Percentiles rank a stretch among this genome's conserved stretches.
Evolutionary conservation across 2,329 filamentous ascomycete species (phyloP).

Genomic region (Didymella pomorum): DNA sequence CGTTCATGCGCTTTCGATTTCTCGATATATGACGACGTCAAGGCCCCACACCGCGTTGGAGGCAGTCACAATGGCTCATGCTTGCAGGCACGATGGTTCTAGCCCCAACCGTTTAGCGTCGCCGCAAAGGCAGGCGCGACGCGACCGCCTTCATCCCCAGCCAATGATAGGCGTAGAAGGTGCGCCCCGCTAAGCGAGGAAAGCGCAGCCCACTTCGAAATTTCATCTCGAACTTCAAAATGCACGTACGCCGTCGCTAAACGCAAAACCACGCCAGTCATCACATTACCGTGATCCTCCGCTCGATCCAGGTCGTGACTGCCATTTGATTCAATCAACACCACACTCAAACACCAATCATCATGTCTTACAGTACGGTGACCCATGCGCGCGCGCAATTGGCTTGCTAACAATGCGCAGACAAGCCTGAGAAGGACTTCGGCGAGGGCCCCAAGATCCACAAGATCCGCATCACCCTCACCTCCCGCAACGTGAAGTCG

Average conservation of each 20-base stretch:
- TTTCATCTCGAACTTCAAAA: conserved; percentile 26
- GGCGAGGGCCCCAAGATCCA: conserved; percentile 94
- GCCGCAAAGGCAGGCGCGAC: conserved; percentile 8
- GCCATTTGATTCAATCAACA: conserved; percentile 42
- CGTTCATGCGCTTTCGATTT: conserved; percentile 16
- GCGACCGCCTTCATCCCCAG: not conserved
- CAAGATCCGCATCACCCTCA: conserved; percentile 98
- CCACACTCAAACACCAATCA: conserved; percentile 35
- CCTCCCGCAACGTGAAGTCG: conserved; percentile 89
- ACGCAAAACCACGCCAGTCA: conserved; percentile 54
- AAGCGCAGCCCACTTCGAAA: conserved; percentile 16
- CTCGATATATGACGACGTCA: conserved; percentile 23
- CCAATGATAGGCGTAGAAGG: not conserved
- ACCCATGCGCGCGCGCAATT: conserved; percentile 2
- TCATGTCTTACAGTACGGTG: conserved; percentile 48
- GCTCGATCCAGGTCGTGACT: conserved; percentile 59
- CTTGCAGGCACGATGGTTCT: conserved; percentile 6
- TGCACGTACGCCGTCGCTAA: conserved; percentile 41
- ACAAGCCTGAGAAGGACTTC: conserved; percentile 93
- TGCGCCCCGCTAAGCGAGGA: not conserved
- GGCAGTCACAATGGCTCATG: conserved; percentile 41
- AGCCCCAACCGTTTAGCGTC: not conserved
- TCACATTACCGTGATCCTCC: conserved; percentile 61
- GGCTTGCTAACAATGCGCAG: conserved; percentile 29
- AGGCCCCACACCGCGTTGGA: conserved; percentile 19